A percentile compares a stretch with the other conserved stretches of the same genome.
Evolutionary conservation across 495 filamentous ascomycete species (phyloP).

Genomic region (Talaromyces stipitatus): DNA sequence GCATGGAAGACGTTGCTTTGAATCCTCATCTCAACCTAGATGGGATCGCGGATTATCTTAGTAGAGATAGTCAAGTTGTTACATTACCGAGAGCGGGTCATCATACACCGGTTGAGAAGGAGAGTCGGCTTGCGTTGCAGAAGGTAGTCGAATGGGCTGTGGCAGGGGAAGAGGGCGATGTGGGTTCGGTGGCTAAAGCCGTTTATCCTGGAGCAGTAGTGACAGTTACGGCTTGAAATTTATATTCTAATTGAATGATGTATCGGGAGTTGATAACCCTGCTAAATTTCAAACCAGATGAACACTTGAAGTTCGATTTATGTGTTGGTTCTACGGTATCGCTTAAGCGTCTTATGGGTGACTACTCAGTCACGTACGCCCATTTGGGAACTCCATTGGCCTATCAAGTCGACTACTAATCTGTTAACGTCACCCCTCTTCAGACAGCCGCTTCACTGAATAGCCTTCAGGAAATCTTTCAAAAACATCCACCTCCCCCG

Average conservation of each 20-base stretch:
- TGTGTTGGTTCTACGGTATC: neutral
- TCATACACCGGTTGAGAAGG: constrained; percentile 34
- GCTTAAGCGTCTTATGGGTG: too few species aligned
- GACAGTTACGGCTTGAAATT: constrained; percentile 23
- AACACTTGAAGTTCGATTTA: neutral
- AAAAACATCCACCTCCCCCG: constrained; percentile 4
- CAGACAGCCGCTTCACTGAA: too few species aligned
- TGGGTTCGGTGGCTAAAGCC: constrained; percentile 18
- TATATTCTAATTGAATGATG: too few species aligned
- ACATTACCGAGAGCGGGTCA: constrained; percentile 32
- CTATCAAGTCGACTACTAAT: too few species aligned
- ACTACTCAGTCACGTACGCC: too few species aligned
- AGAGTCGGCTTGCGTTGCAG: constrained; percentile 26
- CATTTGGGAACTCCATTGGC: too few species aligned
- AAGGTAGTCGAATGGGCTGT: constrained; percentile 29
- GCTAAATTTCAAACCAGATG: neutral
- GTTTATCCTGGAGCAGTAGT: constrained; percentile 26
- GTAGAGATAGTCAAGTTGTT: constrained; percentile 30
- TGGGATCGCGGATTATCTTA: constrained; percentile 36
- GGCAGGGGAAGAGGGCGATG: constrained; percentile 29
- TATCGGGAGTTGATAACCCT: neutral
- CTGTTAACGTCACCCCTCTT: too few species aligned
- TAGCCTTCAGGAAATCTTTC: constrained; percentile 4
- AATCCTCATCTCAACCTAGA: constrained; percentile 30
- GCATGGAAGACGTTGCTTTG: constrained; percentile 37